Conservation (phyloP, 108 stramenopile genomes). For the Skeletonema menzelii region DNA sequence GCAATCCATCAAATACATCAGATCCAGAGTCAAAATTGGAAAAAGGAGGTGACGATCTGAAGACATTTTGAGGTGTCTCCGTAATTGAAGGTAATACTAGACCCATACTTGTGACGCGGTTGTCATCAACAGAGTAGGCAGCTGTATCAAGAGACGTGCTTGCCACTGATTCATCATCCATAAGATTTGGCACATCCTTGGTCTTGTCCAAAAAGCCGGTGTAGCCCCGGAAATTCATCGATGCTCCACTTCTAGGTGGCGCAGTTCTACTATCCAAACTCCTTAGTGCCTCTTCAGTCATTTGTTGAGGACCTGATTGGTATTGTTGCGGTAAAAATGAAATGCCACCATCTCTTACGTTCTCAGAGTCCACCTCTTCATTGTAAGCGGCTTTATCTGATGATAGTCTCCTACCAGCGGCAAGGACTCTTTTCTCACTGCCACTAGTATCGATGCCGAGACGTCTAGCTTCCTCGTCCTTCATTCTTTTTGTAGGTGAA, state of each 20-base stretch:
- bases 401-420: conserved; percentile 18
- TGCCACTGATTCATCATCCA: conserved; percentile 77
- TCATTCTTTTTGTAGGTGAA: background rate
- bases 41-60: conserved; percentile 3
- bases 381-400: conserved; percentile 13
- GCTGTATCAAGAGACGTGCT: conserved; percentile 50
- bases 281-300: conserved; percentile 38
- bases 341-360: background rate
- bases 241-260: conserved; percentile 28
- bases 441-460: conserved; percentile 37
- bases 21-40: conserved; percentile 47
- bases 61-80: background rate
- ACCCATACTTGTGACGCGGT: conserved; percentile 7
- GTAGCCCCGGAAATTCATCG: conserved; percentile 44
- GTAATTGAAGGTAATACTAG: conserved; percentile 13
- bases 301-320: conserved; percentile 13
- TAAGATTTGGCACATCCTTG: conserved; percentile 79
- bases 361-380: conserved; percentile 35
- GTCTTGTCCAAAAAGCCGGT: conserved; percentile 78
- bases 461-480: conserved; percentile 25
- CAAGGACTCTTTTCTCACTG: conserved; percentile 38
- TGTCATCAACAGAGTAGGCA: conserved; percentile 13
- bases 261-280: conserved; percentile 36
- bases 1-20: conserved; percentile 72
- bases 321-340: conserved; percentile 10